Base-by-base conservation (phyloP, 192 early-diverging fungal species). In the Coemansia sp. region DNA sequence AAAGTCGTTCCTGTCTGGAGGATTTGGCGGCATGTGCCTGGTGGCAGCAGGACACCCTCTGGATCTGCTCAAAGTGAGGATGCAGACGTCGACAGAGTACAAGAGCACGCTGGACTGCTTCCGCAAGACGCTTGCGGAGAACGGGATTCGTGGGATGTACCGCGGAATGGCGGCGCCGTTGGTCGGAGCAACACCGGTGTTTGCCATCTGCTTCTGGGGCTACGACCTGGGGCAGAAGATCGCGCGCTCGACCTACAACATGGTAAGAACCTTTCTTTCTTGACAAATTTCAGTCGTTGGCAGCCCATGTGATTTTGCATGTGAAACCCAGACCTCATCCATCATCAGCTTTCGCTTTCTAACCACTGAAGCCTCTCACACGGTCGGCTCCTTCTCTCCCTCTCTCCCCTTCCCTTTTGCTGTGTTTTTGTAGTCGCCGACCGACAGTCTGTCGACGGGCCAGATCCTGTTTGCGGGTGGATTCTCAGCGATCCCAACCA, bases 401-500 rank as follows among this genome's bases (percentile, higher is more conserved):
- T 37, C 54, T n/a, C 11, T 1, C n/a, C 8, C 12, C 37, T 0
- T 32, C 12, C 37, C 1, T 32, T 32, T 12, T 14, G 45, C 63
- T 42, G 42, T 20, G 41, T 5, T 65, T 20, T 4, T 63, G 38
- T 77, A 77, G 75, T 70, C 76, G 46, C 75, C 79, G 5, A 71
- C 61, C 0, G 79, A 82, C 69, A 68, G 62, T 61, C 78, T 78
- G 32, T 86, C 97, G 40, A 88, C 86, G 61, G 82, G 80, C 74
- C 94, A 98, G 73, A 90, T 89, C 59, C 88, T 91, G 45, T 86
- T 93, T 76, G 96, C 96, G 39, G 96, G 98, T 70, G 94, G 87
- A 20, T 94, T 98, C 86, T 97, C 95, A 5, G 98, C 96, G 45
- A 89, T 92, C 42, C 94, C 94, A n/a, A 95, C 94, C 17, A 97